Conservation (phyloP, 2,329 filamentous ascomycete species). For the Pseudogymnoascus sp. region DNA sequence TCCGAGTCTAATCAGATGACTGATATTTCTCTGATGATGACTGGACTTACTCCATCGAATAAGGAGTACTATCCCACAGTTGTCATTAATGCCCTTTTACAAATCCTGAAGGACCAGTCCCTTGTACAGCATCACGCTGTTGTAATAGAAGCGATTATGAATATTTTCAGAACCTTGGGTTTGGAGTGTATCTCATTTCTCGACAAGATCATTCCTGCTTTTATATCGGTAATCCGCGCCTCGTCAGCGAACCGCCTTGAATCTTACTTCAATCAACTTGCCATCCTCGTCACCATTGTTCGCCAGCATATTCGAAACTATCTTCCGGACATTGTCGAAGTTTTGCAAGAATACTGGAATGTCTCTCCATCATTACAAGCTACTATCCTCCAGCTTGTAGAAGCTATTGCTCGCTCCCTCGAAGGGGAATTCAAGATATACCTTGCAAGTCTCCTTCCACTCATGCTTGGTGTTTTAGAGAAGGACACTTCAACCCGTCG, state of each 20-base stretch:
- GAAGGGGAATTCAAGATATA: conserved; percentile 99
- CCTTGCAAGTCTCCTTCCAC: conserved; percentile 74
- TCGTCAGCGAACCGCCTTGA: conserved; percentile 73
- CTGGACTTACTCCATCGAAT: conserved; percentile 86
- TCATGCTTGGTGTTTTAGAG: conserved; percentile 92
- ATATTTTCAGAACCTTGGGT: conserved; percentile 92
- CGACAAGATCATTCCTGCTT: conserved; percentile 87
- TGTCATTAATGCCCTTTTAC: conserved; percentile 89
- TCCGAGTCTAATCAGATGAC: conserved; percentile 61
- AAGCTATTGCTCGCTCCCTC: conserved; percentile 85
- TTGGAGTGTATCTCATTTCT: conserved; percentile 94
- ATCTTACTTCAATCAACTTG: conserved; percentile 95
- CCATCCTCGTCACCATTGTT: conserved; percentile 87
- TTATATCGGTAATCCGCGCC: conserved; percentile 78
- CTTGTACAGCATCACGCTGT: conserved; percentile 83
- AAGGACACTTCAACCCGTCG: conserved; percentile 69
- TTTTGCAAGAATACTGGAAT: conserved; percentile 87
- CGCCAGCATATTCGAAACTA: conserved; percentile 93
- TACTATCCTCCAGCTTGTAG: conserved; percentile 85
- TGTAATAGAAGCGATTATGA: conserved; percentile 97
- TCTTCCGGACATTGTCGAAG: conserved; percentile 74
- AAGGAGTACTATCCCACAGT: conserved; percentile 99
- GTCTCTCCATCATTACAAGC: conserved; percentile 71
- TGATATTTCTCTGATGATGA: conserved; percentile 97
- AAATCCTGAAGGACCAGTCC: conserved; percentile 85